These are phyloP conservation scores for Plasmodium fragile DNA, from an alignment of 169 alveolate genomes.

Conservation along the genomic window DNA sequence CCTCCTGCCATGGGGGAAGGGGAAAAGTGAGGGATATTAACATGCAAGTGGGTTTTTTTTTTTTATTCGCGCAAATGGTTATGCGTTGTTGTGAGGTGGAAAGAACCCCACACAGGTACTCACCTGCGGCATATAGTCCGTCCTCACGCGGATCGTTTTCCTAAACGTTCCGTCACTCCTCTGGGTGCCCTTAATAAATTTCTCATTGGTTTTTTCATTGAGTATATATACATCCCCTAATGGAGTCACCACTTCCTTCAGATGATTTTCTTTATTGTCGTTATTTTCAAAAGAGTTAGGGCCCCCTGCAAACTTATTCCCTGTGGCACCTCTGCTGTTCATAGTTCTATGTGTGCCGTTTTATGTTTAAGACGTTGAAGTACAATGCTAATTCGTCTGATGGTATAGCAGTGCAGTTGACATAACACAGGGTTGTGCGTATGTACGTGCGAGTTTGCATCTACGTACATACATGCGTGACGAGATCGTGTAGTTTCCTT, in stretches of 20 bases:
- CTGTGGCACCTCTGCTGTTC: not conserved
- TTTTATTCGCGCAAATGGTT: not conserved
- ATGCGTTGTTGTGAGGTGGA: not conserved
- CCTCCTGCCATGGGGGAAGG: constrained; percentile 29
- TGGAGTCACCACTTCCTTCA: constrained; percentile 73
- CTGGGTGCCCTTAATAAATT: constrained; percentile 78
- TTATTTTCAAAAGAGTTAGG: constrained; percentile 17
- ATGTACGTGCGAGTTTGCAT: not conserved
- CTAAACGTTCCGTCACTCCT: constrained; percentile 86
- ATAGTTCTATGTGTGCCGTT: not conserved
- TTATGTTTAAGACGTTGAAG: not conserved
- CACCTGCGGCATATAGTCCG: constrained; percentile 86
- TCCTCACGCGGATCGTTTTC: constrained; percentile 79
- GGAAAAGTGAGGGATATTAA: not conserved
- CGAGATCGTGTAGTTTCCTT: not conserved
- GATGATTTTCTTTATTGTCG: constrained; percentile 19
- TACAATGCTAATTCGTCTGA: not conserved
- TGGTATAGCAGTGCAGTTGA: not conserved
- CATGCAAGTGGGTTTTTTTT: not conserved
- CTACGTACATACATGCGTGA: not conserved
- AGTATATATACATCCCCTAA: constrained; percentile 81
- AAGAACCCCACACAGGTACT: not conserved
- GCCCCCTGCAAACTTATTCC: not conserved
- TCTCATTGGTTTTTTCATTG: constrained; percentile 80
- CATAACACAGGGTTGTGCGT: not conserved